phyloP scores from a whole-genome alignment of 2,329 filamentous ascomycete genomes.

The Lachnellula cervina region DNA sequence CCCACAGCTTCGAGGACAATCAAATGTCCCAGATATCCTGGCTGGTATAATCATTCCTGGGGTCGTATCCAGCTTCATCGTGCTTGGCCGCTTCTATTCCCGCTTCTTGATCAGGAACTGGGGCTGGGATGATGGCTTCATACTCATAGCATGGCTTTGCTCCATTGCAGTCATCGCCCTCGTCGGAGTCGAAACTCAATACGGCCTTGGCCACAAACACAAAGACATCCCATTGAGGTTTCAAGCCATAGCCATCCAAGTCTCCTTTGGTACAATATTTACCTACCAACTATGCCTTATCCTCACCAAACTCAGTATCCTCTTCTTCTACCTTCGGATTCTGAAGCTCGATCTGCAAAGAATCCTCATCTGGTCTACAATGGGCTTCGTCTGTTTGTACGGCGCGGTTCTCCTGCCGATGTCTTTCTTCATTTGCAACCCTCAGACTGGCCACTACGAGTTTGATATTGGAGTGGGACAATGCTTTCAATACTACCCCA shows the following conservation, averaged over 20 bases:
- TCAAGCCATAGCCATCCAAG: background rate
- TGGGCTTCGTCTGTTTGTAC: background rate
- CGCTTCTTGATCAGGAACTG: background rate
- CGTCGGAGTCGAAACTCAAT: background rate
- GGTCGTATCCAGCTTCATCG: background rate
- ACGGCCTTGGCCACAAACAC: background rate
- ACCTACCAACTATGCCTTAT: background rate
- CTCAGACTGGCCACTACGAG: background rate
- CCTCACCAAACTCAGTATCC: slow-evolving; percentile 1
- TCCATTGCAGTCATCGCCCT: background rate
- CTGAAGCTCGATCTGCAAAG: background rate
- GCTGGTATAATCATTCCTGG: background rate
- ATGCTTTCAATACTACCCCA: background rate
- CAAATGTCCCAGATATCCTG: background rate
- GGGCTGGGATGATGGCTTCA: background rate
- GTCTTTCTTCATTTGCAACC: background rate
- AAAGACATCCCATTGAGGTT: background rate
- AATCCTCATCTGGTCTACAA: background rate
- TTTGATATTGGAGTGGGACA: background rate
- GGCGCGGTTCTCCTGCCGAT: background rate
- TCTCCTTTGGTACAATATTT: background rate
- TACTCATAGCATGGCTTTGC: background rate
- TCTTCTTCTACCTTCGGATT: slow-evolving; percentile 3
- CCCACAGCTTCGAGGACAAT: background rate
- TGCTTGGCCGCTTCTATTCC: background rate